These are phyloP conservation scores for Aspergillus nomiae DNA, from an alignment of 2,329 filamentous ascomycete genomes.

Conservation along the genomic window DNA sequence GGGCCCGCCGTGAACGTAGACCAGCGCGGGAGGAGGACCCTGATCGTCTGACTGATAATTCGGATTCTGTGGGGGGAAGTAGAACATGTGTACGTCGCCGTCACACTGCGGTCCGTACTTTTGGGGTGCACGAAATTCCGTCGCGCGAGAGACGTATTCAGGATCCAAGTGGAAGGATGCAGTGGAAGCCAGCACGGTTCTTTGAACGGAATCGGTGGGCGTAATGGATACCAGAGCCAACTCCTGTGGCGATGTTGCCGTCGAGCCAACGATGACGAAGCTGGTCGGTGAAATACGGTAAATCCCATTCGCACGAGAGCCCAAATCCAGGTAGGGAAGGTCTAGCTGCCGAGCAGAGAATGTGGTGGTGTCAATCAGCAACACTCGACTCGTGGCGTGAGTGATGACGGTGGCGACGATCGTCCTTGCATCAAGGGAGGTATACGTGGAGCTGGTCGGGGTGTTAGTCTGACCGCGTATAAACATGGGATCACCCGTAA, in stretches of 20 bases:
- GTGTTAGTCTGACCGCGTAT: neutral
- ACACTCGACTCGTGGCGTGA: constrained; percentile 22
- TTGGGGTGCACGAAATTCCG: constrained; percentile 39
- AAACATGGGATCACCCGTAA: no score
- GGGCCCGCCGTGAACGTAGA: constrained; percentile 56
- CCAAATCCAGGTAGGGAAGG: constrained; percentile 23
- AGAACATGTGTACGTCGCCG: constrained; percentile 47
- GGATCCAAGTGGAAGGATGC: neutral
- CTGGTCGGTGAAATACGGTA: constrained; percentile 19
- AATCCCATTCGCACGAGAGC: constrained; percentile 11
- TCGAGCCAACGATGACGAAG: constrained; percentile 24
- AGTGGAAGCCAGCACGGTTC: neutral
- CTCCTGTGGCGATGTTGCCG: constrained; percentile 22
- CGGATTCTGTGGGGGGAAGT: constrained; percentile 54
- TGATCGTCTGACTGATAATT: constrained; percentile 39
- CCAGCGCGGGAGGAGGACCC: constrained; percentile 47
- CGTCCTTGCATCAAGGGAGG: constrained; percentile 20
- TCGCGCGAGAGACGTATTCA: constrained; percentile 30
- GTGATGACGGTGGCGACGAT: constrained; percentile 23
- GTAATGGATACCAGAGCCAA: constrained; percentile 17
- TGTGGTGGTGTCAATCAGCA: constrained; percentile 20
- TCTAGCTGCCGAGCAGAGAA: constrained; percentile 16
- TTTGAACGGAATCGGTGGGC: neutral
- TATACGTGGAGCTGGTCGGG: constrained; percentile 21
- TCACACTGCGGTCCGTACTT: constrained; percentile 27